phyloP scores from a whole-genome alignment of 345 rosid species.

The Bruguiera parviflora region DNA sequence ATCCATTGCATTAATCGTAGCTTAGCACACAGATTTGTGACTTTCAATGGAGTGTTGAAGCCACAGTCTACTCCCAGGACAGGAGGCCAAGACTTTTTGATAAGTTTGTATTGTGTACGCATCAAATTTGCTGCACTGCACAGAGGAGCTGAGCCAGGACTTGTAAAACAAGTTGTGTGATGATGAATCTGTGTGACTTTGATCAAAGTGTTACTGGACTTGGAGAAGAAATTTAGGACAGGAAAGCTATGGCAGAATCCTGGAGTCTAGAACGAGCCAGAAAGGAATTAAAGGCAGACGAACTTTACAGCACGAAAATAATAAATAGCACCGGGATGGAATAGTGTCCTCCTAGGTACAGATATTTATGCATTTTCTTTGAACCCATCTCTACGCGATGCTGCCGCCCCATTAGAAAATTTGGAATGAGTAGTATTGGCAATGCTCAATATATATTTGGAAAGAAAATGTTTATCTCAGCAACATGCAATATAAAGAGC shows the following conservation, averaged over 20 bases:
- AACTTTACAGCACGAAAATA: not conserved
- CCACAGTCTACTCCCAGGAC: not conserved
- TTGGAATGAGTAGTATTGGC: conserved; percentile 2
- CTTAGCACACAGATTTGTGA: conserved; percentile 1
- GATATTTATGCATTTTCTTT: conserved; percentile 1
- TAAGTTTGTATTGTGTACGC: not conserved
- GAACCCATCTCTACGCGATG: conserved; percentile 20
- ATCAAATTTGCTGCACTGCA: not conserved
- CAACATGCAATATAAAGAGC: not conserved
- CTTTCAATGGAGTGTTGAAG: not conserved
- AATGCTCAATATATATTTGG: conserved; percentile 17
- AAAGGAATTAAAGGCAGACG: not conserved
- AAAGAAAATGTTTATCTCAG: not conserved
- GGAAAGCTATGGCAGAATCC: too few relatives aligned
- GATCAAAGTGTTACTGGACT: too few relatives aligned
- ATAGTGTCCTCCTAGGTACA: not conserved
- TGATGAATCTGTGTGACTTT: too few relatives aligned
- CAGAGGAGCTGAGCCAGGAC: not conserved
- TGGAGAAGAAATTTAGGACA: too few relatives aligned
- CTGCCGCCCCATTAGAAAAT: conserved; percentile 17
- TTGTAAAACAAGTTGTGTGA: not conserved
- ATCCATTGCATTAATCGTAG: conserved; percentile 31
- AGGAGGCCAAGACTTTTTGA: not conserved
- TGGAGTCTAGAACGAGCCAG: not conserved
- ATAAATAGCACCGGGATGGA: not conserved